Percentiles rank a stretch among this genome's conserved stretches.
phyloP scores from a whole-genome alignment of 1,284 basidiomycete species.

The Leccinum pachyderme region DNA sequence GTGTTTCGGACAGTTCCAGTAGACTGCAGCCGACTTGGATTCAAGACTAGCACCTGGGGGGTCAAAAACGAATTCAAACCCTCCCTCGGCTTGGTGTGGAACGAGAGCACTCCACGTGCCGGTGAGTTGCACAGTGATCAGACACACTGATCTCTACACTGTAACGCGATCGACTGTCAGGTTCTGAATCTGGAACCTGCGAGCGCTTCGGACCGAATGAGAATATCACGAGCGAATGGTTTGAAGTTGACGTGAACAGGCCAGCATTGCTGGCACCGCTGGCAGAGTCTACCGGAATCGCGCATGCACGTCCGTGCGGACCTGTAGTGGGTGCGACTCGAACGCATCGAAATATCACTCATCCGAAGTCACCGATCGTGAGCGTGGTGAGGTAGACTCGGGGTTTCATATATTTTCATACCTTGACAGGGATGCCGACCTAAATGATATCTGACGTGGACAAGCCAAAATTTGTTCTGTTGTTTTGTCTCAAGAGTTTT shows the following conservation, averaged over 20 bases:
- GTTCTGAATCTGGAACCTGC: neutral
- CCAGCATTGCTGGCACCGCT: neutral
- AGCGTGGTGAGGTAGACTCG: neutral
- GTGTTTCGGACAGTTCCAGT: neutral
- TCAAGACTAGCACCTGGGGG: neutral
- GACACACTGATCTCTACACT: neutral
- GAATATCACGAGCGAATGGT: neutral
- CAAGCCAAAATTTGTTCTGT: neutral
- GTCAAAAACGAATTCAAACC: too few relatives aligned
- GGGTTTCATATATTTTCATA: neutral
- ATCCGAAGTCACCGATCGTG: neutral
- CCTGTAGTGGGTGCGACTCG: neutral
- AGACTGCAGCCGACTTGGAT: neutral
- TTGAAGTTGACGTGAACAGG: neutral
- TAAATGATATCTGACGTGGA: neutral
- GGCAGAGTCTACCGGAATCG: neutral
- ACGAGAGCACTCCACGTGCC: neutral
- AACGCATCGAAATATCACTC: neutral
- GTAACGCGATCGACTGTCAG: neutral
- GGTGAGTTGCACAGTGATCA: neutral
- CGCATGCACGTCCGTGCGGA: neutral
- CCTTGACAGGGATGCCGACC: neutral
- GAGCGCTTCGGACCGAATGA: neutral
- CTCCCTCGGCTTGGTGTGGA: neutral
- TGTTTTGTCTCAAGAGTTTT: neutral